Percentiles rank a stretch among this genome's conserved stretches.
These are phyloP conservation scores for Termitomyces sp. DNA, from an alignment of 1,284 basidiomycete genomes.

Conservation along the genomic window DNA sequence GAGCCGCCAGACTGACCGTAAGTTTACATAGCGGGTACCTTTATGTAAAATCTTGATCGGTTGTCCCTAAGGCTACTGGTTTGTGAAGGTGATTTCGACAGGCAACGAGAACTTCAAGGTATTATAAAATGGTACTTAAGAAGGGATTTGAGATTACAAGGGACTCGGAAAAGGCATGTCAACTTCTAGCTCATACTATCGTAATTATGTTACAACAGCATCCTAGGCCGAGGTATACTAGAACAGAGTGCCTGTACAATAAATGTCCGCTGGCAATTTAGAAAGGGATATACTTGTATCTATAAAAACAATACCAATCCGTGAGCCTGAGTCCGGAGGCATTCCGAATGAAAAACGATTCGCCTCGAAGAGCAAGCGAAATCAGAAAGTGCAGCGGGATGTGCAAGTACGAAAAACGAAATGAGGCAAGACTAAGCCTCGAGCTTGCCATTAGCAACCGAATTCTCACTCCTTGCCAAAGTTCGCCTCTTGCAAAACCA, in stretches of 20 bases:
- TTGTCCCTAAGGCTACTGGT: no score
- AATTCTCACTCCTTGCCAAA: conserved; percentile 7
- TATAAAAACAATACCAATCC: background rate
- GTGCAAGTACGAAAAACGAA: background rate
- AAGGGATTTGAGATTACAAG: background rate
- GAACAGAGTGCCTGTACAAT: background rate
- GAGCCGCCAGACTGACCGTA: no score
- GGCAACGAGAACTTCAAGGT: background rate
- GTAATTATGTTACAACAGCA: background rate
- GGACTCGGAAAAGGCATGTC: background rate
- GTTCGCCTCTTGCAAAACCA: conserved; percentile 65
- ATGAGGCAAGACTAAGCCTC: background rate
- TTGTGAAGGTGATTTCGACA: no score
- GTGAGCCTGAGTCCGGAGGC: background rate
- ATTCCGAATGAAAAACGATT: background rate
- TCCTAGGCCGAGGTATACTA: background rate
- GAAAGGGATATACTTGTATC: background rate
- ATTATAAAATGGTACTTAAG: background rate
- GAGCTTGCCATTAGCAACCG: background rate
- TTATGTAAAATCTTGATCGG: no score
- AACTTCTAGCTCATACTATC: background rate
- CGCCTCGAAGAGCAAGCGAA: background rate
- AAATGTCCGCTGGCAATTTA: background rate
- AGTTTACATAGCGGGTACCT: no score
- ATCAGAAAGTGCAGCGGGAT: background rate